Percentiles rank a stretch among this genome's conserved stretches.
Evolutionary conservation across 495 filamentous ascomycete genomes (phyloP).

Genomic region (Ramalina intermedia): DNA sequence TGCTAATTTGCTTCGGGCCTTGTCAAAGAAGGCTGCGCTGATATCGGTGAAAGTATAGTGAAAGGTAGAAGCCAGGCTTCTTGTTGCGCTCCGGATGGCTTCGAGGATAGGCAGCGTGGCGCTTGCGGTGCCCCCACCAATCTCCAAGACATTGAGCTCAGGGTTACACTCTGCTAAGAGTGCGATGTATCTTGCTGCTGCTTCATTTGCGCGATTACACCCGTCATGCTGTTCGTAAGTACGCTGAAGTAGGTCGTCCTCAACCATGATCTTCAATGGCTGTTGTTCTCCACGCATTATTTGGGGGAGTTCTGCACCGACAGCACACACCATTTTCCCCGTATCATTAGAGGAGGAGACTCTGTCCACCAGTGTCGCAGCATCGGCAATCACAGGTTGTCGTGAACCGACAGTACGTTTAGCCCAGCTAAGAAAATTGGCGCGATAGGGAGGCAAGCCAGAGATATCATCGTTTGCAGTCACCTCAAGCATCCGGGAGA

Average conservation of each 20-base stretch:
- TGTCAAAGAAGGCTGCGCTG: conserved; percentile 25
- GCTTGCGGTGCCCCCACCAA: conserved; percentile 9
- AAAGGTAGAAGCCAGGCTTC: neutral
- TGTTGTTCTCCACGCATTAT: neutral
- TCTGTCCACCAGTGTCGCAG: neutral
- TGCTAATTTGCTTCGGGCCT: conserved; percentile 12
- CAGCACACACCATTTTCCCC: neutral
- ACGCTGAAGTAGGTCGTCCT: neutral
- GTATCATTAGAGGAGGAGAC: neutral
- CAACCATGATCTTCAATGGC: neutral
- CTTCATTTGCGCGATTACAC: neutral
- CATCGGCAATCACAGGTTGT: neutral
- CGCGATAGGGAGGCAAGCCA: neutral
- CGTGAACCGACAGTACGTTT: neutral
- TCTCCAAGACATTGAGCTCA: conserved; percentile 19
- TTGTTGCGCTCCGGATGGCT: conserved; percentile 13
- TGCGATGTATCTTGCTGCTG: conserved; percentile 8
- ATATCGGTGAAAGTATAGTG: conserved; percentile 26
- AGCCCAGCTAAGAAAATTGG: neutral
- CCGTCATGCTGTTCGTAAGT: neutral
- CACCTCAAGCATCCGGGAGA: too few relatives aligned
- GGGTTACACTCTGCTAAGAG: conserved; percentile 20
- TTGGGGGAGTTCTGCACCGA: neutral
- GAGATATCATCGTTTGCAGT: neutral
- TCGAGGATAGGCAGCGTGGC: conserved; percentile 26